Base-by-base conservation (phyloP, 768 basidiomycete species). In the Russula olivacea region DNA sequence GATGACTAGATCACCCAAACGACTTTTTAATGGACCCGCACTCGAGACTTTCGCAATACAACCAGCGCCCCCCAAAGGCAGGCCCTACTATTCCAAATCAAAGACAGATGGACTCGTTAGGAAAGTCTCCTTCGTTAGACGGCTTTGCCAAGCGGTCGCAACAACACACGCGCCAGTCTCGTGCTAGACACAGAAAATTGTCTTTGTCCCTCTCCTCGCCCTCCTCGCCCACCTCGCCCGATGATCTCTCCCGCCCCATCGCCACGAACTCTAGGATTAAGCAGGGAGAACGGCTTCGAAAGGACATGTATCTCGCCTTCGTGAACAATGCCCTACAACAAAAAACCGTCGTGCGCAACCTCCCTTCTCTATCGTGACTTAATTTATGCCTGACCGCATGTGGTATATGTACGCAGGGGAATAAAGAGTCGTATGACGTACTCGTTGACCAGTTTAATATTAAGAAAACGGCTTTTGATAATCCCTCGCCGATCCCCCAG, bases 401-500 rank as follows among this genome's bases (percentile, higher is more conserved):
- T 64, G 63, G 4, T 28, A 2, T 15, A 14, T 9, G 34, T 70
- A 96, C 10, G 34, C 71, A 96, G 90, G 89, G 92, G 48, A 78
- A 81, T 61, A 79, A 79, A 61, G 85, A 87, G 53, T 80, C 87
- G 19, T 98, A 93, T 72, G 87, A 97, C 66, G 90, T 95, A 66
- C 86, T 99, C 36, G 86, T 98, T 7, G 80, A 86, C 59, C 92
- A 95, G 67, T 98, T 99, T 73, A 84, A 83, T 67, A 74, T 77
- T 12, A 82, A 81, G 64, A 75, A 74, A 17, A 72, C 72, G 21
- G 68, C 79, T 0, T 63, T 69, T 45, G 69, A 74, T 57, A 64
- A 70, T 7, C 69, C 74, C 36, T 64, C 75, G 38, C 72, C 80
- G 40, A 69, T 78, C 55, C 69, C 79, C 57, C 84, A 91, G 67